phyloP scores from a whole-genome alignment of 148 eudicot genomes.

The Fagopyrum homotropicum region DNA sequence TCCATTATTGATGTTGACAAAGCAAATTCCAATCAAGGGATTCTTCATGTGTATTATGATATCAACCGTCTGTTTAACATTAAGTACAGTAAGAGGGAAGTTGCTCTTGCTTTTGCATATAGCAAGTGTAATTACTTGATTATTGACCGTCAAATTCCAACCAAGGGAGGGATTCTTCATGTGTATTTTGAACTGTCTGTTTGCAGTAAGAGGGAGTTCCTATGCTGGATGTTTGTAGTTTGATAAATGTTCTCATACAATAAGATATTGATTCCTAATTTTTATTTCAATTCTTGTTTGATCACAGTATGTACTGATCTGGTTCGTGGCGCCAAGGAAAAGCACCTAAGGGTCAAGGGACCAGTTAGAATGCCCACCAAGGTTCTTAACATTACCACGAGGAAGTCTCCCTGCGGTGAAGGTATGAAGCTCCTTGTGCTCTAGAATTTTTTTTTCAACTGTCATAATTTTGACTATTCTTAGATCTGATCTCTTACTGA shows the following conservation, averaged over 20 bases:
- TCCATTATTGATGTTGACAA: background rate
- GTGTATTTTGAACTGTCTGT: background rate
- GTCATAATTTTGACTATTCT: background rate
- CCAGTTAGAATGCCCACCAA: conserved; percentile 95
- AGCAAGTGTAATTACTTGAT: background rate
- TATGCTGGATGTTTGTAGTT: background rate
- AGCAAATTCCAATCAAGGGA: no score
- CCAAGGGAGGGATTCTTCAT: background rate
- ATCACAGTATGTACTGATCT: conserved; percentile 70
- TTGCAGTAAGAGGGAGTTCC: background rate
- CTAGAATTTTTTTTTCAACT: background rate
- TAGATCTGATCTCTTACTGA: background rate
- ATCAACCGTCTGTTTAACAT: no score
- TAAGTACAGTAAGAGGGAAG: no score
- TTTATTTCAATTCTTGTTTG: background rate
- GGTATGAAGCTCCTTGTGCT: conserved; percentile 34
- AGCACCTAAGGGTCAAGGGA: conserved; percentile 79
- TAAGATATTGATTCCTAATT: background rate
- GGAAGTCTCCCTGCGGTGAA: conserved; percentile 98
- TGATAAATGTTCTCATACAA: background rate
- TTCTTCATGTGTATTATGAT: no score
- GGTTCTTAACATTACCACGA: conserved; percentile 79
- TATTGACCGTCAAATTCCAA: background rate
- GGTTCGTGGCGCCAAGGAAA: conserved; percentile 94
- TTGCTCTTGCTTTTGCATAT: background rate